Base-by-base conservation (phyloP, 768 basidiomycete genomes). In the Suillus subaureus region DNA sequence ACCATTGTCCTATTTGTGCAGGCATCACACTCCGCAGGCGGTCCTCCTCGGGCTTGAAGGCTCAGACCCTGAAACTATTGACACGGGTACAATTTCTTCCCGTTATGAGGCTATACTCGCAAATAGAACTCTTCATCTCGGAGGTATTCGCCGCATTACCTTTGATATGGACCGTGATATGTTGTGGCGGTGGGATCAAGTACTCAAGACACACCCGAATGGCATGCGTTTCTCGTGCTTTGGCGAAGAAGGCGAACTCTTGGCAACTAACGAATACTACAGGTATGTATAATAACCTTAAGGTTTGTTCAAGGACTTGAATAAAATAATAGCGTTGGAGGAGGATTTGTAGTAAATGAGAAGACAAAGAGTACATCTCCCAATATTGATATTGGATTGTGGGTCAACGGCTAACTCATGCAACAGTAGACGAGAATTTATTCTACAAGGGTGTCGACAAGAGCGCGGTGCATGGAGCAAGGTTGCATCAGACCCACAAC, bases 241-340 rank as follows among this genome's bases (percentile, higher is more conserved):
- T 69, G 88, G 84, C 62, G 81, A 84, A 55, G 81, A 90, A n/a
- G 96, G 96, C 2, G 87, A 93, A 68, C 79, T 98, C 66, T 80
- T 99, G 64, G 96, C 96, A 1, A 96, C 94, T 15, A 98, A 99
- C 70, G 93, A 96, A 74, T 99, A 97, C 72, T 97, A 93, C 74
- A 94, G 88, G 85, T 83, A 69, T 49, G 66, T 58, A 3, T 18
- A 1, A 45, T 15, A 26, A 1, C 15, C 57, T 56, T 11, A 21
- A 8, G 39, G 18, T 35, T 7, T 42, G 3, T 28, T 52, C 39
- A 21, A 33, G 60, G 61, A 33, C 3, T 55, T 43, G 3, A 61
- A 42, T 52, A 18, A 18, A 31, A 26, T 35, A 56, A 33, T 56
- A 88, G 92, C 63, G 94, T 97, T 58, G 94, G 95, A 3, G 95